These are phyloP conservation scores for Panicum virgatum DNA, from an alignment of 202 grass and related monocot species.

Conservation along the genomic window DNA sequence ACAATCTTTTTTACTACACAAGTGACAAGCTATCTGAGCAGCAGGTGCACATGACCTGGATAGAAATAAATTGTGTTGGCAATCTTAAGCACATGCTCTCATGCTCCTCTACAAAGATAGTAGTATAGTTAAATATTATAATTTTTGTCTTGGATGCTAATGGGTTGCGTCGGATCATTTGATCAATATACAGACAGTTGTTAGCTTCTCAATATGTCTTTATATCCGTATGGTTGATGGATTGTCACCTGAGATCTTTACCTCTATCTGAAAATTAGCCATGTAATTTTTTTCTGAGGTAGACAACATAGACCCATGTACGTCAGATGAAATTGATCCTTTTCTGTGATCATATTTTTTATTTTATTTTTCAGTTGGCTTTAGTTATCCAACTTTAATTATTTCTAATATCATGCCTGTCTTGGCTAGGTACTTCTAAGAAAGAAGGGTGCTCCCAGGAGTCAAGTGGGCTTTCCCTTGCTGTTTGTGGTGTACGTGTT, in stretches of 20 bases:
- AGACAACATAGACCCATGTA: not conserved
- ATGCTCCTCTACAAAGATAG: not conserved
- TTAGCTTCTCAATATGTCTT: not conserved
- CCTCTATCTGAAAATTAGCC: not conserved
- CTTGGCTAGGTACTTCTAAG: constrained; percentile 53
- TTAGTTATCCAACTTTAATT: not conserved
- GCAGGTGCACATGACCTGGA: not conserved
- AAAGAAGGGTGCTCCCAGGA: constrained; percentile 57
- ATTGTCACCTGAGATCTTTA: not conserved
- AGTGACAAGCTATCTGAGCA: not conserved
- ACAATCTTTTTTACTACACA: not conserved
- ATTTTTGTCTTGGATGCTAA: not conserved
- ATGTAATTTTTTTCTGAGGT: not conserved
- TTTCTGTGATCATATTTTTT: not conserved
- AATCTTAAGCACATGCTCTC: not conserved
- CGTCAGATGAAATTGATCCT: not conserved
- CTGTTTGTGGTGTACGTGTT: constrained; percentile 88
- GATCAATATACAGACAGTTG: not conserved
- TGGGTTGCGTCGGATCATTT: not conserved
- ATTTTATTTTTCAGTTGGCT: not conserved
- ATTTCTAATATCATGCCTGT: constrained; percentile 35
- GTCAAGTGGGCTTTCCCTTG: constrained; percentile 71
- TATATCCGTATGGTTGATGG: not conserved
- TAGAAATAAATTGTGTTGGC: not conserved
- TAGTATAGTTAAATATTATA: not conserved